A percentile compares a stretch with the other conserved stretches of the same genome.
Conservation (phyloP, 306 rosid species). For the Morella rubra region DNA sequence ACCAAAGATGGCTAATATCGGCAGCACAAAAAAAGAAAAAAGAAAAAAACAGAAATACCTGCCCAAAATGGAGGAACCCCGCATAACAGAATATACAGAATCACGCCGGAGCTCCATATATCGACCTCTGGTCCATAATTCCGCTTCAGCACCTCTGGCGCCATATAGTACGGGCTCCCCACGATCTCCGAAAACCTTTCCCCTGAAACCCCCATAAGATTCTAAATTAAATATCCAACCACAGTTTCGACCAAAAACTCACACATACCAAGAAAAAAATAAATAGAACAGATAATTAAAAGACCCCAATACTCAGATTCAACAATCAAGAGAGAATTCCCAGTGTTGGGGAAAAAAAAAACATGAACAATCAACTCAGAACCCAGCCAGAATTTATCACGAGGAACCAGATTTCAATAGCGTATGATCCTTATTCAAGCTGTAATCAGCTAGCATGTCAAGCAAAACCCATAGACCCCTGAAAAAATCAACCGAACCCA, state of each 20-base stretch:
- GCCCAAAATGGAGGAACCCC: slow-evolving; percentile 98
- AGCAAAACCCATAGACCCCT: background rate
- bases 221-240: background rate
- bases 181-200: slow-evolving; percentile 80
- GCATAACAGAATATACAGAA: slow-evolving; percentile 75
- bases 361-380: background rate
- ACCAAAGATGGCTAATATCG: slow-evolving; percentile 2
- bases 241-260: background rate
- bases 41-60: slow-evolving; percentile 36
- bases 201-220: slow-evolving; percentile 36
- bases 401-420: background rate
- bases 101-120: slow-evolving; percentile 87
- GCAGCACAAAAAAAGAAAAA: background rate
- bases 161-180: slow-evolving; percentile 93
- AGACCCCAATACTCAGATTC: background rate
- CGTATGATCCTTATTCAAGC: background rate
- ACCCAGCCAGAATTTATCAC: background rate
- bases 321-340: background rate
- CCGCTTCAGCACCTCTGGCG: slow-evolving; percentile 84
- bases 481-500: background rate
- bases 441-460: background rate
- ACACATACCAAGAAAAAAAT: background rate
- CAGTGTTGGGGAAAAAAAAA: background rate
- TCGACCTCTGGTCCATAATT: slow-evolving; percentile 86
- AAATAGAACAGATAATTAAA: background rate